Evolutionary conservation across 306 rosid genomes (phyloP).

Genomic region (Echinosophora koreensis): DNA sequence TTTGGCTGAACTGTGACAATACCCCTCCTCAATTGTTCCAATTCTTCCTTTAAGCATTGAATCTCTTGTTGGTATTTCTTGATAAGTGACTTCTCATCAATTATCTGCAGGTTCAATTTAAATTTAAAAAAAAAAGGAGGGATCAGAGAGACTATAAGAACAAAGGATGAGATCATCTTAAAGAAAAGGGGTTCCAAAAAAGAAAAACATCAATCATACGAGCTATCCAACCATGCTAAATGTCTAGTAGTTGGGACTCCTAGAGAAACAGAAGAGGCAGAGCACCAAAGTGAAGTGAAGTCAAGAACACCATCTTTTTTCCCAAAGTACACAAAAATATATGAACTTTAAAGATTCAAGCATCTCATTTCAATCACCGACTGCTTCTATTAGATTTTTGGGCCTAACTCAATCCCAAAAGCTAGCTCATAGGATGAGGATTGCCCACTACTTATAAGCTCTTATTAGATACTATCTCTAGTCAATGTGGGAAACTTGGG

Average conservation of each 20-base stretch:
- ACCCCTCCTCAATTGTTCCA: slow-evolving; percentile 89
- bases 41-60: slow-evolving; percentile 86
- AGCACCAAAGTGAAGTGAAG: slow-evolving; percentile 29
- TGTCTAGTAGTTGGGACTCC: neutral
- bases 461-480: too few species aligned
- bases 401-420: too few species aligned
- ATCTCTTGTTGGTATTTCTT: slow-evolving; percentile 98
- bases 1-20: slow-evolving; percentile 75
- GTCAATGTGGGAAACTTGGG: too few species aligned
- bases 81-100: slow-evolving; percentile 98
- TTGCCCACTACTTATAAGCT: too few species aligned
- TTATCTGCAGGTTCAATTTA: slow-evolving; percentile 71
- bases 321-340: slow-evolving; percentile 19
- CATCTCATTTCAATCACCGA: slow-evolving; percentile 9
- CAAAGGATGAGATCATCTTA: slow-evolving; percentile 29
- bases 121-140: slow-evolving; percentile 19
- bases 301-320: slow-evolving; percentile 29
- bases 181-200: slow-evolving; percentile 22
- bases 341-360: slow-evolving; percentile 2
- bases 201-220: neutral
- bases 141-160: neutral
- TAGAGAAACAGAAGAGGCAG: slow-evolving; percentile 6
- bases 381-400: too few species aligned
- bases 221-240: slow-evolving; percentile 25
- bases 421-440: too few species aligned